Base-by-base conservation (phyloP, 176 grass and related monocot genomes). In the Musa beccarii region DNA sequence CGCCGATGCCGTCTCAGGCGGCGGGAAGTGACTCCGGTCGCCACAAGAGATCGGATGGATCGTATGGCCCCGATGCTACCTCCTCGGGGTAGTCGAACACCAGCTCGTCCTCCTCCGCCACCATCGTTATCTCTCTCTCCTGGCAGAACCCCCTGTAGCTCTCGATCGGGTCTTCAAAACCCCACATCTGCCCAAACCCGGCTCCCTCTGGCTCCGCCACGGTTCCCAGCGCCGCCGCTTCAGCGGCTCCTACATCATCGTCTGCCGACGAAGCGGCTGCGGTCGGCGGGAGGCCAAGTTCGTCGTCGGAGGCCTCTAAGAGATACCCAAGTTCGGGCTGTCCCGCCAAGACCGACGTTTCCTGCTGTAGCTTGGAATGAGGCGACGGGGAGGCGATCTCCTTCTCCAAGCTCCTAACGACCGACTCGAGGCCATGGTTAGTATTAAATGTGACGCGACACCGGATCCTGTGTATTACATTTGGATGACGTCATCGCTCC, bases 231-330 rank as follows among this genome's bases (percentile, higher is more conserved):
- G 1, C 57, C 0, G 19, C 59, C 56, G 49, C 1, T 62, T 77
- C 68, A 2, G 68, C 43, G 43, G 68, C 8, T 1, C 15, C 16
- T 19, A 15, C 43, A 12, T 9, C 9, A 49, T 51, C 68, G 11
- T 20, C 68, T 49, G 17, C 62, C 8, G 62, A 77, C 20, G 75
- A 66, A 9, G 62, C n/a, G 1, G 14, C 59, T 4, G 53, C 62
- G 19, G 75, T 28, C 62, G 75, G 75, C 62, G 75, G 75, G 1
- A 77, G 75, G 29, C 75, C 75, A 21, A 77, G 75, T 50, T 77
- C 75, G 6, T 77, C 75, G 11, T 77, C 75, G 8, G 75, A 77
- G 13, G 75, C 75, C 62, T 77, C 75, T 13, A 29, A 52, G 26
- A 77, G 63, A 23, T 51, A 77, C 11, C 75, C 75, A 12, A 77